Percentiles rank a stretch among this genome's conserved stretches.
Evolutionary conservation across 345 rosid species (phyloP).

Genomic region (Rhodamnia argentea): DNA sequence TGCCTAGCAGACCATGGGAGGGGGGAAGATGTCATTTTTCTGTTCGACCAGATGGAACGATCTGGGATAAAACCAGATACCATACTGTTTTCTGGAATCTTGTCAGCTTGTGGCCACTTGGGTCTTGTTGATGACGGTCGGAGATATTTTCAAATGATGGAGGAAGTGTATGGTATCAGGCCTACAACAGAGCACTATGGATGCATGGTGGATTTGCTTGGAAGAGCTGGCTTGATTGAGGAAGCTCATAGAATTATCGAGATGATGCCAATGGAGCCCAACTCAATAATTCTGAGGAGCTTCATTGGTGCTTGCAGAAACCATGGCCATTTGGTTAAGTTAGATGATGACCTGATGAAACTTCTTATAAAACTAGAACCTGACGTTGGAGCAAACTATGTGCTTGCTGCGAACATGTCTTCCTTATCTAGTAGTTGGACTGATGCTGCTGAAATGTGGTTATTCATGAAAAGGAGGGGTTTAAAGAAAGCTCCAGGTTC

Average conservation of each 20-base stretch:
- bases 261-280: conserved; percentile 19
- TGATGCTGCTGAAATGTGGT: conserved; percentile 11
- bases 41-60: conserved; percentile 11
- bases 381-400: conserved; percentile 12
- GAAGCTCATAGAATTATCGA: conserved; percentile 10
- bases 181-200: conserved; percentile 23
- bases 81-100: conserved; percentile 10
- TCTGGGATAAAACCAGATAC: conserved; percentile 13
- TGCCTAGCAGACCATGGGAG: conserved; percentile 21
- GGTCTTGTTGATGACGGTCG: conserved; percentile 19
- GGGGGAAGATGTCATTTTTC: conserved; percentile 4
- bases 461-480: conserved; percentile 6
- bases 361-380: conserved; percentile 13
- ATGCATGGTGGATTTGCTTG: conserved; percentile 25
- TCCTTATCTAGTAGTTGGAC: conserved; percentile 16
- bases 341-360: neutral
- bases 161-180: conserved; percentile 1
- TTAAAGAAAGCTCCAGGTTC: conserved; percentile 9
- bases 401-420: conserved; percentile 11
- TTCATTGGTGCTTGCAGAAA: conserved; percentile 15
- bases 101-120: conserved; percentile 21
- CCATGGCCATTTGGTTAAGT: conserved; percentile 2
- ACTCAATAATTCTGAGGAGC: conserved; percentile 17
- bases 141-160: conserved; percentile 6
- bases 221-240: conserved; percentile 24